Conservation (phyloP, 1,284 basidiomycete species). For the Albatrellus sp. region DNA sequence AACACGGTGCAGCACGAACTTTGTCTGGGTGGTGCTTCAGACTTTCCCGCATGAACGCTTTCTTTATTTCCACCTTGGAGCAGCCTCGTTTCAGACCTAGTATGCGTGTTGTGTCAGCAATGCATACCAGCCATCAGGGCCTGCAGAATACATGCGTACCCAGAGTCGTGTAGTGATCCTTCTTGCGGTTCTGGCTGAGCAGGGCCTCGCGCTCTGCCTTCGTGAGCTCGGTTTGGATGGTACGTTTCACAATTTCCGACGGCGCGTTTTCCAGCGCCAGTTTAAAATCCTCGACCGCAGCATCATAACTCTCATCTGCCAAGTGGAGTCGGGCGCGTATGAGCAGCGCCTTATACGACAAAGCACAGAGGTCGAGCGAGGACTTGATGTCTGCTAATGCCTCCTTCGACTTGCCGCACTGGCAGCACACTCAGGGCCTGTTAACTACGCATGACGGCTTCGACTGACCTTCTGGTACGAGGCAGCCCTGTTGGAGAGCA, state of each 20-base stretch:
- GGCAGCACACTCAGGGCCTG: not conserved
- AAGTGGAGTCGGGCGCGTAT: slow-evolving; percentile 29
- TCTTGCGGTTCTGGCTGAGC: not conserved
- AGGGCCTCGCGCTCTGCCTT: not conserved
- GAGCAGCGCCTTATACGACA: slow-evolving; percentile 31
- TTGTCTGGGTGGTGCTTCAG: slow-evolving; percentile 26
- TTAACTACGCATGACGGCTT: not conserved
- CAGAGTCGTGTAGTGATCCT: slow-evolving; percentile 1
- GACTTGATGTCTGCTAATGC: slow-evolving; percentile 1
- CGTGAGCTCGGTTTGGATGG: not conserved
- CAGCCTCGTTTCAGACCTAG: slow-evolving; percentile 13
- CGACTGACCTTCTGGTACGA: slow-evolving; percentile 8
- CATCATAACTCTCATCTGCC: slow-evolving; percentile 28
- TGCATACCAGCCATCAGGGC: not conserved
- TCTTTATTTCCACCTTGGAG: slow-evolving; percentile 24
- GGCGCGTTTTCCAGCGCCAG: slow-evolving; percentile 22
- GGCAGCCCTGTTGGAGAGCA: slow-evolving; percentile 9
- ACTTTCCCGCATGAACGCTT: slow-evolving; percentile 21
- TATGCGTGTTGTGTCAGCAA: too few species aligned
- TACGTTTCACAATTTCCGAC: slow-evolving; percentile 13
- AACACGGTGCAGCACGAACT: slow-evolving; percentile 6
- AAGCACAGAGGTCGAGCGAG: slow-evolving; percentile 23
- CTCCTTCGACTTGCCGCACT: slow-evolving; percentile 1
- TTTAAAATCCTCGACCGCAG: slow-evolving; percentile 32
- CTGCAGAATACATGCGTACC: not conserved